A percentile compares a stretch with the other conserved stretches of the same genome.
These are phyloP conservation scores for Dictyostelium firmibasis DNA, from an alignment of 78 protist species.

Conservation along the genomic window DNA sequence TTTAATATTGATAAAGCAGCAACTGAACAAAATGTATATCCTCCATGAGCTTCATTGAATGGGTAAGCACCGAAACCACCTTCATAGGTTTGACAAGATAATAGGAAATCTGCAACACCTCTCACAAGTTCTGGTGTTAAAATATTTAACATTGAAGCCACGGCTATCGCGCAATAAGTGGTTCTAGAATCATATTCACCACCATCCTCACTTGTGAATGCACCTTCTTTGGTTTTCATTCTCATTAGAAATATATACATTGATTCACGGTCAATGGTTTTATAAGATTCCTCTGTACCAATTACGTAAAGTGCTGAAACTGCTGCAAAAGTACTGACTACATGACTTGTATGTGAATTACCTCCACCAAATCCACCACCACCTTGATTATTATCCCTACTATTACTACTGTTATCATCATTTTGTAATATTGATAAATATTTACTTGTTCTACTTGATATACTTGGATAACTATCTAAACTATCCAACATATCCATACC, in stretches of 20 bases:
- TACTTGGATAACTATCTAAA: background rate
- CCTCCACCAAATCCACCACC: constrained; percentile 89
- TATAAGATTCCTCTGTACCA: constrained; percentile 81
- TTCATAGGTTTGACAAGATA: constrained; percentile 96
- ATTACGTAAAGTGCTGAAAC: constrained; percentile 72
- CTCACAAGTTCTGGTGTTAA: constrained; percentile 16
- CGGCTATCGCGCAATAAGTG: constrained; percentile 89
- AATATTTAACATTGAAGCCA: constrained; percentile 72
- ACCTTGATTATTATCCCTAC: background rate
- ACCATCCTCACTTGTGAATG: constrained; percentile 91
- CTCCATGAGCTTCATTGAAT: constrained; percentile 99
- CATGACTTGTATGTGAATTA: constrained; percentile 91
- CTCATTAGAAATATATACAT: constrained; percentile 40
- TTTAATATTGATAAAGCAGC: constrained; percentile 91
- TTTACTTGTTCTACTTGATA: background rate
- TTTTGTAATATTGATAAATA: constrained; percentile 42
- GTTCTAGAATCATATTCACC: constrained; percentile 92
- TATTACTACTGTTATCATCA: background rate
- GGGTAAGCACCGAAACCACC: constrained; percentile 97
- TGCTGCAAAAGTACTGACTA: constrained; percentile 99
- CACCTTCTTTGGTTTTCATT: constrained; percentile 67
- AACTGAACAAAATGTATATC: constrained; percentile 98
- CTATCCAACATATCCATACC: constrained; percentile 91
- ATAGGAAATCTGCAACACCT: constrained; percentile 83
- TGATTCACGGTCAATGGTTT: constrained; percentile 71